Evolutionary conservation across 179 eudicot species (phyloP), one percentile per base, ranked within the genome.

Genomic region (Silene vulgaris): DNA sequence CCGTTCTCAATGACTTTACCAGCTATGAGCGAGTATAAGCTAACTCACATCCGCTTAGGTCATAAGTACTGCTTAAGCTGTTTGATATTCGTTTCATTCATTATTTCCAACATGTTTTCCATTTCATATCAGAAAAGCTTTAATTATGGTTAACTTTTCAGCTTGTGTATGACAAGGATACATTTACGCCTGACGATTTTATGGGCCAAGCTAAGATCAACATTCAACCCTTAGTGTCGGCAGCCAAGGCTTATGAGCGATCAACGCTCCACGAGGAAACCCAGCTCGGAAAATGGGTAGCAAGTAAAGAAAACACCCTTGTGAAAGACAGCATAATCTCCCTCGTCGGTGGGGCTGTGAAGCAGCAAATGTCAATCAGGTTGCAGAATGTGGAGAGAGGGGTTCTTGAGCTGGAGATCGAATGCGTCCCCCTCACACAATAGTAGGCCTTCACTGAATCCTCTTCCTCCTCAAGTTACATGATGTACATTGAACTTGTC

Each of bases 201-300:
- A 95, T 95, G 99, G 99, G 99, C 21, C 91, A 92, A 32, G 99
- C 97, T 0, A 97, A 92, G 82, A 88, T 95, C 12, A 91, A 92
- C 76, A 95, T 95, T 65, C 89, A 92, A 54, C 97, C 99, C 9
- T 76, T 95, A 75, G 89, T 95, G 48, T 65, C 96, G 17, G 99
- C 97, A 50, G 95, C 99, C 11, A 88, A 83, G 81, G 97, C 92
- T 11, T 78, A 84, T 1, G 99, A 92, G 84, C 69, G 45, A 37
- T 81, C 91, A 3, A 20, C 82, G 3, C 50, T 75, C 2, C 67
- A 45, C 13, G 94, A 87, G 75, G 74, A 88, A 30, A 83, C 82
- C 52, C 90, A 82, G 71, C 80, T 88, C 5, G 96, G 96, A 6
- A 89, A 84, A 57, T 88, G 90, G 94, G 78, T 82, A 64, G 96